Base-by-base conservation (phyloP, 169 alveolate genomes). In the Plasmodium fragile region DNA sequence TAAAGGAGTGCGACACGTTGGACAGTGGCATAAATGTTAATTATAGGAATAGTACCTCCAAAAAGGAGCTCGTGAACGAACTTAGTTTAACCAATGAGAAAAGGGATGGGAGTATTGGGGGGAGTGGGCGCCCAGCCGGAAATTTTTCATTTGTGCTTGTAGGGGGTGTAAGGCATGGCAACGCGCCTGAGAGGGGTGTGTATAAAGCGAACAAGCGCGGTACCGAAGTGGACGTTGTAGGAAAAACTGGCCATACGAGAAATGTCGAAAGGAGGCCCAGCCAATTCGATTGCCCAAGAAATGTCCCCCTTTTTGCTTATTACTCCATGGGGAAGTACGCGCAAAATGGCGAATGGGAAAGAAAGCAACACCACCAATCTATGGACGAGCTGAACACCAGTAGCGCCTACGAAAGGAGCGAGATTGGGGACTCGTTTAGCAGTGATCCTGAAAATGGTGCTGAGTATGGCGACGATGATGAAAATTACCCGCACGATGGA, bases 71-170 rank as follows among this genome's bases (percentile, higher is more conserved):
- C n/a, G 2, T 45, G 65, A 45, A 70, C 18, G 41, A 22, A 45
- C n/a, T 30, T 16, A 82, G 73, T 39, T 65, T 71, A 65, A 82
- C 28, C 71, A 41, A 28, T 43, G 59, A 70, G 34, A 65, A 82
- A 41, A 41, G 53, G 32, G 4, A 32, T 13, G 18, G 8, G 16
- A 39, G 41, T 69, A 69, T 39, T 25, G 4, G 32, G 73, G 75
- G 34, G 69, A 69, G 25, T 3, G n/a, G 18, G 32, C 3, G 16
- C 0, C 16, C n/a, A 22, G 34, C 22, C 11, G 36, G 73, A 69
- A 69, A 18, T 8, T 13, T 3, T 3, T 8, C 71, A 36, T 28
- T n/a, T 18, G 45, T 53, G 30, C 75, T 13, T 30, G 73, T 69
- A n/a, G 73, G 36, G 53, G 81, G n/a, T 10, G 73, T 25, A 39